These are phyloP conservation scores for Elongisporangium prolatum DNA, from an alignment of 352 stramenopile genomes.

Conservation along the genomic window DNA sequence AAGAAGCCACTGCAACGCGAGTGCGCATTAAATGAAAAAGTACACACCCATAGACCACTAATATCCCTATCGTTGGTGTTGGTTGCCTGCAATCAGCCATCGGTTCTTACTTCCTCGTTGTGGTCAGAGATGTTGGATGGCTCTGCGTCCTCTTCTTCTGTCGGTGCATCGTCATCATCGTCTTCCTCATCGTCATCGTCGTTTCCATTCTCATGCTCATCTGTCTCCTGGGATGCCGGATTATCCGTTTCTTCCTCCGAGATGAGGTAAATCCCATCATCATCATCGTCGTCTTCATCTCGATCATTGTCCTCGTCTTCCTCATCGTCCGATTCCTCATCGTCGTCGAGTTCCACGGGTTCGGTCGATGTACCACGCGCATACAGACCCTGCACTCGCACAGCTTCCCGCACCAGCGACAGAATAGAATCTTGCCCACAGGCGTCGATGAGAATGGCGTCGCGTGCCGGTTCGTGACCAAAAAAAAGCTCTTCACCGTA, in stretches of 20 bases:
- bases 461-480: conserved; percentile 47
- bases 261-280: conserved; percentile 47
- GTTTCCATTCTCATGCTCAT: conserved; percentile 14
- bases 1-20: too few species aligned
- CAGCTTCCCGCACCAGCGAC: conserved; percentile 48
- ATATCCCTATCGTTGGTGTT: too few species aligned
- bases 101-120: conserved; percentile 12
- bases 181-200: conserved; percentile 17
- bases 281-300: conserved; percentile 24
- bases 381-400: conserved; percentile 41
- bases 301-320: conserved; percentile 30
- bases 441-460: conserved; percentile 57
- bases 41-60: too few species aligned
- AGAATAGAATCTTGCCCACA: conserved; percentile 55
- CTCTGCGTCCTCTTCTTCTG: conserved; percentile 25
- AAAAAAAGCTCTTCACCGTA: conserved; percentile 66
- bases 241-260: conserved; percentile 40
- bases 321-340: conserved; percentile 36
- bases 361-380: conserved; percentile 40
- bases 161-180: conserved; percentile 15
- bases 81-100: too few species aligned
- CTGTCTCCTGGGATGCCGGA: conserved; percentile 3
- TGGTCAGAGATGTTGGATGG: conserved; percentile 16
- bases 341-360: conserved; percentile 54
- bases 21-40: too few species aligned